Conservation (phyloP, 495 filamentous ascomycete species). For the Xylaria bambusicola region DNA sequence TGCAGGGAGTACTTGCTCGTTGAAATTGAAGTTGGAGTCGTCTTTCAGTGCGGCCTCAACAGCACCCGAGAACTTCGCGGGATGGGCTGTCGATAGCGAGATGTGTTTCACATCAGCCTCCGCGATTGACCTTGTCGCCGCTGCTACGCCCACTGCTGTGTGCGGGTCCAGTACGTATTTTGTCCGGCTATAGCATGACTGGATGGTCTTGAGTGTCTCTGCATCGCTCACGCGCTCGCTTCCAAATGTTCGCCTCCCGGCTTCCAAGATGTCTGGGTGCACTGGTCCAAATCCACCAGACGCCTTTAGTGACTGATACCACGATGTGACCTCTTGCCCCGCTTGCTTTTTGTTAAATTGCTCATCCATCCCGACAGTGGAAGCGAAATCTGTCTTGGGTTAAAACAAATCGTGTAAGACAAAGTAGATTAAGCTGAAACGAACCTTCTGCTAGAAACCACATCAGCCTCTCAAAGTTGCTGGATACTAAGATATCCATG, state of each 20-base stretch:
- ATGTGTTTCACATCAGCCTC: conserved; percentile 60
- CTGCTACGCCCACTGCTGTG: conserved; percentile 80
- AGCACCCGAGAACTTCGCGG: conserved; percentile 84
- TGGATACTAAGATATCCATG: conserved; percentile 95
- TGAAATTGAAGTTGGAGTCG: conserved; percentile 68
- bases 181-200: conserved; percentile 58
- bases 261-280: conserved; percentile 63
- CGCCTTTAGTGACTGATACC: conserved; percentile 75
- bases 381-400: conserved; percentile 28
- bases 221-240: conserved; percentile 80
- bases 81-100: conserved; percentile 87
- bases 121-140: conserved; percentile 64
- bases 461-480: conserved; percentile 95
- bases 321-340: conserved; percentile 64
- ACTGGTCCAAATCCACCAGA: conserved; percentile 78
- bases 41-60: conserved; percentile 73
- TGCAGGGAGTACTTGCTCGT: conserved; percentile 68
- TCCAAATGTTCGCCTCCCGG: conserved; percentile 68
- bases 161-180: conserved; percentile 90
- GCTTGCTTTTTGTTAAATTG: conserved; percentile 62
- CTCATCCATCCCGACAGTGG: conserved; percentile 54
- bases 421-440: background rate
- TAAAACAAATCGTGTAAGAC: background rate
- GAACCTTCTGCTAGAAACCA: conserved; percentile 78
- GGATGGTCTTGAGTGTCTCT: conserved; percentile 76